phyloP scores from a whole-genome alignment of 106 monocot species.

The Dendrobium catenatum region DNA sequence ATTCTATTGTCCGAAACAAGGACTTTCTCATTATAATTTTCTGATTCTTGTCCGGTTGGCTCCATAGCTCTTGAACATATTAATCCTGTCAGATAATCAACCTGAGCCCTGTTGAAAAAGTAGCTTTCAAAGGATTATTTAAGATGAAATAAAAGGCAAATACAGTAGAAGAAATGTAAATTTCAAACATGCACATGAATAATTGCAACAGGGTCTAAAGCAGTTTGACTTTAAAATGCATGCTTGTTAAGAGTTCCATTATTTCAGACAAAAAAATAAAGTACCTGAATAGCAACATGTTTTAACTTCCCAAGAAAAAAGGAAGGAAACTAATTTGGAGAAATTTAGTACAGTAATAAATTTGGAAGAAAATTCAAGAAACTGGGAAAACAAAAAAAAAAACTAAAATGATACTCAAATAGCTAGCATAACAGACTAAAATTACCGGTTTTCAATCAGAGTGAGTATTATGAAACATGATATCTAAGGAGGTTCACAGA shows the following conservation, averaged over 20 bases:
- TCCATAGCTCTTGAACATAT: constrained; percentile 3
- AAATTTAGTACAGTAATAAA: neutral
- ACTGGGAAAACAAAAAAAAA: neutral
- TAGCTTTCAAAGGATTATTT: neutral
- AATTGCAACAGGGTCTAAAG: neutral
- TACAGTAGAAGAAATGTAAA: neutral
- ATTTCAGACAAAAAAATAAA: neutral
- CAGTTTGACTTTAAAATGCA: neutral
- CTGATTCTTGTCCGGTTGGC: constrained; percentile 2
- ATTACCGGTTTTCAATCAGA: neutral
- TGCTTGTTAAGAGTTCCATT: neutral
- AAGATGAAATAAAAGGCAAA: neutral
- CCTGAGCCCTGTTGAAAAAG: constrained; percentile 7
- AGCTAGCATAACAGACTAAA: neutral
- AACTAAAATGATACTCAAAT: neutral
- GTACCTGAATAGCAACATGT: neutral
- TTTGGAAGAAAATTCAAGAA: neutral
- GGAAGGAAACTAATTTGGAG: neutral
- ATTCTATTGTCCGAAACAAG: neutral
- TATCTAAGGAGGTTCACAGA: neutral
- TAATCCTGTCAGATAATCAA: constrained; percentile 7
- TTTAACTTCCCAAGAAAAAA: neutral
- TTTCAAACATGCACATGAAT: neutral
- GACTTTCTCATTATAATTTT: neutral
- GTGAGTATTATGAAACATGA: neutral